Evolutionary conservation across 2,329 filamentous ascomycete genomes (phyloP), one percentile per base, ranked within the genome.

Genomic region (Trichoderma breve): DNA sequence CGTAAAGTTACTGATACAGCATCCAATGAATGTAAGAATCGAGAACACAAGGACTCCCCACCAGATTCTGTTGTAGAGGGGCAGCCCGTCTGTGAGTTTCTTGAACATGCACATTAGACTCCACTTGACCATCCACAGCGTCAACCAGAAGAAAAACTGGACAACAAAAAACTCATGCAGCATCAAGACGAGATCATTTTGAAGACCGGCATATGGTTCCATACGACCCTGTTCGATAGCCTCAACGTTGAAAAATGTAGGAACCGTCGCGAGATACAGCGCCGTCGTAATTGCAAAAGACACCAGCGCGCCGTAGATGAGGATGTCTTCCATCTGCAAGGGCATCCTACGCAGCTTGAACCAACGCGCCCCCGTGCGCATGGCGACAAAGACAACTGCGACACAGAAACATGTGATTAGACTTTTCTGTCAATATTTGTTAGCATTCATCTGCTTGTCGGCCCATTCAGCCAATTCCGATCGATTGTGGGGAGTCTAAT

Each of bases 131-230:
- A 74, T 68, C 74, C 74, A 76, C 4, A 76, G 47, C 2, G 74
- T 75, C 53, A 74, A 18, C 74, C 74, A 76, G 71, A 75, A 76
- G 63, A 76, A 76, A 72, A 76, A 74, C 53, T 75, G 73, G 55
- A 76, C 74, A 21, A 71, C 70, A 18, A 76, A 76, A 43, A 74
- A 76, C 18, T 76, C 72, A 36, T 70, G 63, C 6, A 76, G 71
- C 74, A 76, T 75, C 24, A 73, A 65, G 18, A 61, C 34, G 24
- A 75, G 26, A n/a, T 73, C 73, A 4, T 69, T 2, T 2, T 65
- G 4, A 3, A 75, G 53, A 12, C 61, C 39, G 6, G 72, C 11
- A 26, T 73, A 75, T 12, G 73, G 72, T 36, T 71, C 15, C 71
- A 69, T 71, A 57, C 21, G 53, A 1, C 53, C 53, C 24, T 57